Evolutionary conservation across 1,139 yeast genomes (phyloP).

Genomic region (Candida tropicalis): DNA sequence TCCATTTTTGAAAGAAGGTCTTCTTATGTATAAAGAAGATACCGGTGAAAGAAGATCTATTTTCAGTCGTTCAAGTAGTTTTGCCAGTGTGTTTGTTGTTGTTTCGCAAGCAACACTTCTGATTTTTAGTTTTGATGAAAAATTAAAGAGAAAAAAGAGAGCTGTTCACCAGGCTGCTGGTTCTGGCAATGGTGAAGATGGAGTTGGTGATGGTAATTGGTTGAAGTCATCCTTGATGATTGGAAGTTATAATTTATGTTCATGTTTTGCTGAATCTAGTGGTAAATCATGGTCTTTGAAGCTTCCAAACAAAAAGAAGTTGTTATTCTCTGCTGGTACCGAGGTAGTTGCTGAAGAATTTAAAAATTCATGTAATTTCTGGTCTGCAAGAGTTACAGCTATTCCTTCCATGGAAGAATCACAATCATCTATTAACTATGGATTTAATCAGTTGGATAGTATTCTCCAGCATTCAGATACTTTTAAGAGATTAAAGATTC

Average conservation of each 20-base stretch:
- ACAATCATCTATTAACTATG: conserved; percentile 77
- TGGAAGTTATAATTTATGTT: conserved; percentile 52
- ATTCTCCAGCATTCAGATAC: conserved; percentile 30
- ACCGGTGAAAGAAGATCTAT: conserved; percentile 23
- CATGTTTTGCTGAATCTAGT: conserved; percentile 44
- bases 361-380: conserved; percentile 79
- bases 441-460: conserved; percentile 65
- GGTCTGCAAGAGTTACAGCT: conserved; percentile 86
- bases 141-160: conserved; percentile 45
- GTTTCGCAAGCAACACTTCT: conserved; percentile 61
- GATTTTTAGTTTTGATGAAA: conserved; percentile 54
- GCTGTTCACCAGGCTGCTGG: conserved; percentile 26
- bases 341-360: conserved; percentile 70
- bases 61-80: conserved; percentile 33
- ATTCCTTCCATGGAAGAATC: conserved; percentile 67
- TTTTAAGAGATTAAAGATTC: conserved; percentile 39
- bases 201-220: conserved; percentile 72
- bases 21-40: conserved; percentile 41
- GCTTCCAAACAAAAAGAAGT: conserved; percentile 45
- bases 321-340: conserved; percentile 63
- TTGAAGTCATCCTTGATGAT: conserved; percentile 52
- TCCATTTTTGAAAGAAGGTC: conserved; percentile 80
- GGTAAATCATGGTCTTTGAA: conserved; percentile 41
- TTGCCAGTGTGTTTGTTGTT: conserved; percentile 52
- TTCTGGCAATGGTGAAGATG: conserved; percentile 23